Evolutionary conservation across 176 grass and related monocot genomes (phyloP).

Genomic region (Carex littledalei): DNA sequence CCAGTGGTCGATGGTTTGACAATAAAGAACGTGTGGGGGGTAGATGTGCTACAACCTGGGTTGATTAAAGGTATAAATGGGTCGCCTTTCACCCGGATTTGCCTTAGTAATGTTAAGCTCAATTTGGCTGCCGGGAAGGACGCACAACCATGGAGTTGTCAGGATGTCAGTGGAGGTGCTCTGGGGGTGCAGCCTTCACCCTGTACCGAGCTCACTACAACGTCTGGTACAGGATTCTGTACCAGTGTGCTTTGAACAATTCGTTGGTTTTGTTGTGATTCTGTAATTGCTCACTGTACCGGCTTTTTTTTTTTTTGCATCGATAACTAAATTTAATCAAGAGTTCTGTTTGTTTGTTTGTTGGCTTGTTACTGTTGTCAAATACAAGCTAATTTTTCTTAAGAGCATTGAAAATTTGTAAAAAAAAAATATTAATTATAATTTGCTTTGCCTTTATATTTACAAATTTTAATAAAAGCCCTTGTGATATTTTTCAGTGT

Average conservation of each 20-base stretch:
- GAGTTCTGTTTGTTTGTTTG: slow-evolving; percentile 13
- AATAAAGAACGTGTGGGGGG: slow-evolving; percentile 74
- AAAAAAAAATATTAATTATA: neutral
- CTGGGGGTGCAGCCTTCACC: slow-evolving; percentile 56
- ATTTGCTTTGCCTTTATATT: neutral
- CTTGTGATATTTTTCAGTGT: neutral
- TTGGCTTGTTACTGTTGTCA: slow-evolving; percentile 2
- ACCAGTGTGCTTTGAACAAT: slow-evolving; percentile 39
- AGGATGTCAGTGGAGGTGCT: slow-evolving; percentile 60
- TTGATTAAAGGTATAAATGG: slow-evolving; percentile 64
- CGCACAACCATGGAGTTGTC: slow-evolving; percentile 52
- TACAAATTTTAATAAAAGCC: neutral
- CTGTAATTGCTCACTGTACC: neutral
- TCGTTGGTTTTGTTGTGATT: neutral
- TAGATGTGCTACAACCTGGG: slow-evolving; percentile 64
- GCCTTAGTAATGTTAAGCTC: slow-evolving; percentile 63
- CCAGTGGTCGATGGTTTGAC: slow-evolving; percentile 47
- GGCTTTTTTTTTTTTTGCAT: neutral
- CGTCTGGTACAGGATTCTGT: slow-evolving; percentile 53
- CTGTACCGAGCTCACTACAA: slow-evolving; percentile 58
- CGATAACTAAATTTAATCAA: slow-evolving; percentile 16
- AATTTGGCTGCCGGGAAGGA: neutral
- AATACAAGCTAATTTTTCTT: slow-evolving; percentile 7
- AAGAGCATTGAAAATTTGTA: neutral
- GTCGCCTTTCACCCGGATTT: slow-evolving; percentile 66